Evolutionary conservation across 805 yeast species (phyloP), one percentile per base, ranked within the genome.

Genomic region (Brettanomyces bruxellensis): DNA sequence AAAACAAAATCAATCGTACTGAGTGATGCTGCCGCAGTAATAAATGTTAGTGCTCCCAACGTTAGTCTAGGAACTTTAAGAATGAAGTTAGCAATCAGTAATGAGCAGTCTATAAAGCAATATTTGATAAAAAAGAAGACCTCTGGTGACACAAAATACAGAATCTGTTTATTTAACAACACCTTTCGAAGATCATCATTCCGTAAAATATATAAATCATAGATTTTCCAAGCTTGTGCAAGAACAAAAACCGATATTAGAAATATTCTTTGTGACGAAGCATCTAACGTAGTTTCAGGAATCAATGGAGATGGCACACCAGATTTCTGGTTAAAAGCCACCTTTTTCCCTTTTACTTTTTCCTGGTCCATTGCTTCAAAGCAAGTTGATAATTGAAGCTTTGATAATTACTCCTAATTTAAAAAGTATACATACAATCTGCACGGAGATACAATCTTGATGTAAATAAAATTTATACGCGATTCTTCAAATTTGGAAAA

Each of bases 161-260:
- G 46, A 1, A 66, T 48, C 12, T 68, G 44, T 54, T 57, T 47
- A 2, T 50, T 38, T 34, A 49, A 41, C 2, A 61, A 41, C 5
- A 52, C 36, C 25, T 54, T 57, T 22, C 60, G 44, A 24, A 60
- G 38, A 1, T 41, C 38, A 14, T 70, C 74, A 25, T 76, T 70
- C 54, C 81, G 80, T 47, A 86, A 64, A 23, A 79, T 60, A 34
- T 81, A 65, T 38, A 86, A 63, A 59, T 87, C 95, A 54, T 84
- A 86, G 1, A 86, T 47, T 59, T 93, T 91, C 77, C 85, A 85
- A n/a, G 86, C 77, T 62, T 90, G 97, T n/a, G 91, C 71, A 34
- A 85, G 69, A 2, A 76, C 68, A 58, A 88, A 86, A 9, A 86
- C 50, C 1, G 86, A 75, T n/a, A 81, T 61, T 3, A 80, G 72